Conservation (phyloP, 768 basidiomycete species). For the Cystobasidiopsis lactophilus region DNA sequence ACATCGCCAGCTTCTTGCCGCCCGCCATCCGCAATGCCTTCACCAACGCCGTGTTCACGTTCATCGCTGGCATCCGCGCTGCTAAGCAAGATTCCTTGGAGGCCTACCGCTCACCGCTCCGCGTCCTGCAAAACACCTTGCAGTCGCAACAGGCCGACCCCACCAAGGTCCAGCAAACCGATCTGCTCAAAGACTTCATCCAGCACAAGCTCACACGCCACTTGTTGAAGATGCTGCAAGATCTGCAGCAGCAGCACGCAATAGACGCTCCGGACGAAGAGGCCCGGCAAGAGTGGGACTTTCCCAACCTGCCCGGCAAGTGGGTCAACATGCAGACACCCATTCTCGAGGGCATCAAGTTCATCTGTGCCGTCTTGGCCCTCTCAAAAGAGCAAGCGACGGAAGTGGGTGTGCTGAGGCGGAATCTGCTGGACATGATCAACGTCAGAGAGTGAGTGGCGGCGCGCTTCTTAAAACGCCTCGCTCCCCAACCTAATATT, state of each 20-base stretch:
- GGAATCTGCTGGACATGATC: constrained; percentile 69
- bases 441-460: constrained; percentile 57
- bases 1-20: constrained; percentile 73
- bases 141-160: constrained; percentile 42
- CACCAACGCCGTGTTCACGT: constrained; percentile 45
- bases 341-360: constrained; percentile 71
- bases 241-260: constrained; percentile 33
- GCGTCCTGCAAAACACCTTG: constrained; percentile 38
- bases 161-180: constrained; percentile 45
- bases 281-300: constrained; percentile 32
- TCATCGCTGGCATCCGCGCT: constrained; percentile 57
- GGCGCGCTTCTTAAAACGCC: neutral
- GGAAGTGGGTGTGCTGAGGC: constrained; percentile 70
- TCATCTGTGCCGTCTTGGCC: constrained; percentile 53
- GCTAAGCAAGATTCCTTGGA: constrained; percentile 40
- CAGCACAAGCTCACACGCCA: constrained; percentile 55
- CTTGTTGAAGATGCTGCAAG: constrained; percentile 43
- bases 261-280: constrained; percentile 2
- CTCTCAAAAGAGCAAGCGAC: constrained; percentile 60
- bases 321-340: constrained; percentile 59
- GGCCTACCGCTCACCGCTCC: constrained; percentile 44
- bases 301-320: constrained; percentile 72
- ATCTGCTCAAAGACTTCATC: constrained; percentile 52
- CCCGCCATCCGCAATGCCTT: constrained; percentile 60
- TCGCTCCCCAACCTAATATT: too few species aligned